A percentile compares a stretch with the other conserved stretches of the same genome.
Evolutionary conservation across 495 filamentous ascomycete genomes (phyloP).

Genomic region (Penicillium ochrochloron): DNA sequence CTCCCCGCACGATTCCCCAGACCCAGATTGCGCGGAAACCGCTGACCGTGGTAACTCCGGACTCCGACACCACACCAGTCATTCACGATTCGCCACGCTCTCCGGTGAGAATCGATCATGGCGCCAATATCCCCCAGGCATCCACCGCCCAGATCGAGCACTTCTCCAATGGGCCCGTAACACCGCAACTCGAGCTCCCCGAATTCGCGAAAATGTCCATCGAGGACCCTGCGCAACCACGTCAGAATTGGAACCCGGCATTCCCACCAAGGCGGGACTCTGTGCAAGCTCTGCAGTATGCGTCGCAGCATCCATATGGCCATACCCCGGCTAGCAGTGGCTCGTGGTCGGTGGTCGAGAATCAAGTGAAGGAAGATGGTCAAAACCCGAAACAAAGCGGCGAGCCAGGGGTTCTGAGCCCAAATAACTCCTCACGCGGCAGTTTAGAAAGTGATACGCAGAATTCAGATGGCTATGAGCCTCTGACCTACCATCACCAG

Average conservation of each 20-base stretch:
- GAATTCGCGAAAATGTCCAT: slow-evolving; percentile 39
- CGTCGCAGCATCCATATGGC: slow-evolving; percentile 26
- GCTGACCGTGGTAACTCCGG: slow-evolving; percentile 16
- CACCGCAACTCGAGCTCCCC: slow-evolving; percentile 30
- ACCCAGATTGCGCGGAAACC: slow-evolving; percentile 37
- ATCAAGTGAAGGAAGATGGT: slow-evolving; percentile 31
- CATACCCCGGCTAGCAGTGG: slow-evolving; percentile 46
- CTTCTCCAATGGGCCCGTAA: slow-evolving; percentile 29
- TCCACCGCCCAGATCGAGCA: slow-evolving; percentile 41
- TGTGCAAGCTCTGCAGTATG: slow-evolving; percentile 22
- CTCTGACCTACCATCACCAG: slow-evolving; percentile 57
- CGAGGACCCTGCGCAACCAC: slow-evolving; percentile 39
- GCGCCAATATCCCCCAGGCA: slow-evolving; percentile 36
- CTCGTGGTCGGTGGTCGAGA: slow-evolving; percentile 47
- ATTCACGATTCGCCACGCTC: slow-evolving; percentile 46
- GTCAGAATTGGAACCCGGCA: slow-evolving; percentile 47
- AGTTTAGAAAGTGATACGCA: slow-evolving; percentile 46
- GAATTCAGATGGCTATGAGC: slow-evolving; percentile 45
- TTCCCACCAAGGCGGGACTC: slow-evolving; percentile 51
- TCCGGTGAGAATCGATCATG: slow-evolving; percentile 46
- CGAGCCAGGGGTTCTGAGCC: slow-evolving; percentile 31
- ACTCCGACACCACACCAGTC: slow-evolving; percentile 25
- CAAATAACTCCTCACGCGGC: slow-evolving; percentile 43
- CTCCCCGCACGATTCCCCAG: slow-evolving; percentile 31
- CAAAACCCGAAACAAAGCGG: slow-evolving; percentile 29